Evolutionary conservation across 1,139 yeast genomes (phyloP), one percentile per base, ranked within the genome.

Genomic region (Pneumocystis murina): DNA sequence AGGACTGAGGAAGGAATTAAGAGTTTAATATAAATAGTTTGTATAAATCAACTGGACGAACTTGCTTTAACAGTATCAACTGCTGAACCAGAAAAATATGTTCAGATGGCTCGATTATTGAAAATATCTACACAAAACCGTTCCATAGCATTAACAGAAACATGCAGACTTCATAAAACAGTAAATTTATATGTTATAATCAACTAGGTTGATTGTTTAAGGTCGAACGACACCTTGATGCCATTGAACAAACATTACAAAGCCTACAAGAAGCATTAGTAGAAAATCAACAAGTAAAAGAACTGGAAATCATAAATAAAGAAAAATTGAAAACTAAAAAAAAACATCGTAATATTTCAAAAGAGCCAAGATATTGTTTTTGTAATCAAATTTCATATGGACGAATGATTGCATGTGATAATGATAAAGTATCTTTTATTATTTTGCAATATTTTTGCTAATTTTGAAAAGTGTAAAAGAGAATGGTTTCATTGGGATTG

Each of bases 401-500:
- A 30, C 38, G 30, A 40, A 58, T 58, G 60, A 40, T 58, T 4
- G 60, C 60, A 38, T 58, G 60, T 30, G 60, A 58, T 38, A 58
- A 58, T 24, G 36, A 14, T 30, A 40, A 58, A 10, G 55, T 48
- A 48, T 6, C 14, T 8, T 10, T 48, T 24, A 24, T 48, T 48
- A 12, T 4, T 24, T 24, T 16, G 1, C 6, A 24, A 12, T 48
- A 24, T 24, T 1, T 24, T 1, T 48, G 8, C 24, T 24, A 48
- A 48, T 48, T 24, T 1, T 24, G 2, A 24, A 12, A 14, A 48
- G 55, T 58, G 60, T 14, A 4, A 17, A 38, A 58, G 16, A 38
- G 60, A 58, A 58, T 58, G 60, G 60, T 58, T 38, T 28, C 60
- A 58, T 30, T 58, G 41, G 43, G 43, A 40, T 20, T 58, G 60